A percentile compares a stretch with the other conserved stretches of the same genome.
These are phyloP conservation scores for Fusarium austroafricanum DNA, from an alignment of 2,329 filamentous ascomycete genomes.

Conservation along the genomic window DNA sequence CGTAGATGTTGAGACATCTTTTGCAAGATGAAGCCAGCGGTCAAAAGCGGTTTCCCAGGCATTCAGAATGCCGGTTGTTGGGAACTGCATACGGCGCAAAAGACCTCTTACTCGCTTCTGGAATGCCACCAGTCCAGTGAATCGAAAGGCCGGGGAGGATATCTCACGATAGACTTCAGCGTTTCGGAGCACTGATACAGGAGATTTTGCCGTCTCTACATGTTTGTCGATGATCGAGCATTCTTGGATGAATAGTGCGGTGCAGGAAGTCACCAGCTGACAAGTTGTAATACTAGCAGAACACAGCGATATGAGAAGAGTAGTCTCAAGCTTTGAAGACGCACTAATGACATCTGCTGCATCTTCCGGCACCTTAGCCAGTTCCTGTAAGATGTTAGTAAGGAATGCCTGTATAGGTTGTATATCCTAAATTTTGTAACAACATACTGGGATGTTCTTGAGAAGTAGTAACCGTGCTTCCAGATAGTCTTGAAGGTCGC, in stretches of 20 bases:
- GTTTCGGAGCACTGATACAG: conserved; percentile 68
- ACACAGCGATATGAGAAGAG: conserved; percentile 72
- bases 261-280: conserved; percentile 71
- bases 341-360: conserved; percentile 65
- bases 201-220: conserved; percentile 62
- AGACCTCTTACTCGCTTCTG: conserved; percentile 73
- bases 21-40: conserved; percentile 72
- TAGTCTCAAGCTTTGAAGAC: conserved; percentile 69
- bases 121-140: conserved; percentile 76
- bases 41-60: conserved; percentile 76
- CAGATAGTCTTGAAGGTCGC: conserved; percentile 66
- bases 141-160: conserved; percentile 71
- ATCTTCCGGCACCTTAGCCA: conserved; percentile 65
- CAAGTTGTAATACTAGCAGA: conserved; percentile 74
- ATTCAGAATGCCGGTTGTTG: conserved; percentile 73
- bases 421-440: background rate
- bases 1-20: conserved; percentile 68
- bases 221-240: conserved; percentile 65
- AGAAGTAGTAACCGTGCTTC: conserved; percentile 66
- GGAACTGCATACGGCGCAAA: conserved; percentile 69
- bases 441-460: conserved; percentile 60
- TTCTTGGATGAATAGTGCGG: conserved; percentile 72
- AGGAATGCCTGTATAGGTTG: background rate
- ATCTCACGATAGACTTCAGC: conserved; percentile 71
- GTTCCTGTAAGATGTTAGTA: conserved; percentile 57